phyloP scores from a whole-genome alignment of 805 yeast species.

The Yarrowia sp. region DNA sequence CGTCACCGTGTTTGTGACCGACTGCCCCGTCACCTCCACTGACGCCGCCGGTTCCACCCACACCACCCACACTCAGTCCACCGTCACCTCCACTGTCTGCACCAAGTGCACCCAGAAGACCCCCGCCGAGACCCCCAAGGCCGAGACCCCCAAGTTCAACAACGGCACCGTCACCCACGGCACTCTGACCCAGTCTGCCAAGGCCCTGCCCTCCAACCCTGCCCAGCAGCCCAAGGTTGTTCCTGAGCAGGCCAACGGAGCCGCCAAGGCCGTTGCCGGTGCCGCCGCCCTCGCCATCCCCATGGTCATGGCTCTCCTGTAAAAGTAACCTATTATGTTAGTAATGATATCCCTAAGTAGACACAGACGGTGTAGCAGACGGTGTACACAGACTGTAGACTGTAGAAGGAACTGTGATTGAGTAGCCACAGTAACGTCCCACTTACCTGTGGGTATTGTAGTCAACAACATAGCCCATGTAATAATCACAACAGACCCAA shows the following conservation, averaged over 20 bases:
- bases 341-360: too few relatives aligned
- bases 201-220: not conserved
- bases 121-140: not conserved
- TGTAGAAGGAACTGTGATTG: too few relatives aligned
- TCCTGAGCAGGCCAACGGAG: conserved; percentile 3
- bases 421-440: too few relatives aligned
- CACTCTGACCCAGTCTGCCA: not conserved
- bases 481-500: too few relatives aligned
- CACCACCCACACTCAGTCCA: not conserved
- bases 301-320: not conserved
- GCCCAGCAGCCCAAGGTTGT: not conserved
- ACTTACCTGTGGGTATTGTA: too few relatives aligned
- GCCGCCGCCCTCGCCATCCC: not conserved
- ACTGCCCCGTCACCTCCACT: not conserved
- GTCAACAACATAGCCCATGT: too few relatives aligned
- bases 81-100: not conserved
- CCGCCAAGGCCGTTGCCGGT: not conserved
- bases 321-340: too few relatives aligned
- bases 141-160: too few relatives aligned
- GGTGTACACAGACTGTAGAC: too few relatives aligned
- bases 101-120: not conserved
- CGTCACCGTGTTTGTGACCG: not conserved
- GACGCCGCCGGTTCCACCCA: not conserved
- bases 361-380: too few relatives aligned
- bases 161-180: not conserved